Percentiles rank a stretch among this genome's conserved stretches.
Conservation (phyloP, 192 early-diverging fungal species). For the Oehlia diaphana region DNA sequence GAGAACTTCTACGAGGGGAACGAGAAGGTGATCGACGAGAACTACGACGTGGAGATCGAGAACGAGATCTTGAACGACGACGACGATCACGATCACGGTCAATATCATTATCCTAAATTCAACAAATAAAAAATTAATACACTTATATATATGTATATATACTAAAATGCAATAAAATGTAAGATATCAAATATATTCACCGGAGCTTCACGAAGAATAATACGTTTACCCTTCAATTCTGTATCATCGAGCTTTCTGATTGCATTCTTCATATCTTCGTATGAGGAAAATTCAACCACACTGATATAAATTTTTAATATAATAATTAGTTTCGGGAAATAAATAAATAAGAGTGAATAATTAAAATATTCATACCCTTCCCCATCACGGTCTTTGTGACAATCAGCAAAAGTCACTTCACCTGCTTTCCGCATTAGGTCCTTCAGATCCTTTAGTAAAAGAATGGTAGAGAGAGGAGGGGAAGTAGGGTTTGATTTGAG, state of each 20-base stretch:
- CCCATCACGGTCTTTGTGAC: constrained; percentile 77
- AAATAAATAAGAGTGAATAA: background rate
- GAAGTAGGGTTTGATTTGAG: constrained; percentile 25
- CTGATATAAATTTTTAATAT: constrained; percentile 40
- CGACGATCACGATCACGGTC: constrained; percentile 51
- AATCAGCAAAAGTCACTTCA: constrained; percentile 91
- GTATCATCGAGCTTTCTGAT: constrained; percentile 80
- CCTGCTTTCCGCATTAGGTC: constrained; percentile 93
- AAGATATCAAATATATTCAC: constrained; percentile 7
- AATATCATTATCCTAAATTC: constrained; percentile 30
- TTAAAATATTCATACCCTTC: constrained; percentile 64
- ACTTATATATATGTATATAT: background rate
- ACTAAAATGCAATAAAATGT: background rate
- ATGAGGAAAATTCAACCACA: constrained; percentile 85
- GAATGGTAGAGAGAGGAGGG: constrained; percentile 23
- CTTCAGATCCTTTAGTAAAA: constrained; percentile 86
- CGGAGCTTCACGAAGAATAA: constrained; percentile 59
- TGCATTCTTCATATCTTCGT: constrained; percentile 82
- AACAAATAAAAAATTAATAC: constrained; percentile 8
- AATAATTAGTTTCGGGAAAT: background rate
- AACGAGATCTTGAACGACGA: constrained; percentile 54
- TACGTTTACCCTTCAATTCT: constrained; percentile 65
- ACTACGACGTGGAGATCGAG: constrained; percentile 44
- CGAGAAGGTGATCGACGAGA: constrained; percentile 37
- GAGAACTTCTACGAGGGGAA: constrained; percentile 36